Evolutionary conservation across 2,329 filamentous ascomycete genomes (phyloP).

Genomic region (Aspergillus carbonarius): DNA sequence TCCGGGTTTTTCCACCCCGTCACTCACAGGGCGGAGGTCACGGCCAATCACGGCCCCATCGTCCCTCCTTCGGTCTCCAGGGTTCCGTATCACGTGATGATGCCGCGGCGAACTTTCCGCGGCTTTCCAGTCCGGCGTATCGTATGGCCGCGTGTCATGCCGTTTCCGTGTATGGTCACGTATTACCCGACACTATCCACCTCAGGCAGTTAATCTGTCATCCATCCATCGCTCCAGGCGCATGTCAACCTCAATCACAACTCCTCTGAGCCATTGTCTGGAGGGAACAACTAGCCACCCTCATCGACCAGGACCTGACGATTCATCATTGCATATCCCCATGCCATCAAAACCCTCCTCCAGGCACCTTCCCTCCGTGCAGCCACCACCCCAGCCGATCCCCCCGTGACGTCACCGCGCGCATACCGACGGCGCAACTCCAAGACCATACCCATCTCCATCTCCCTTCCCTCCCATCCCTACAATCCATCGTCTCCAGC

Average conservation of each 20-base stretch:
- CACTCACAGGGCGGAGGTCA: constrained; percentile 11
- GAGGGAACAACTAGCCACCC: neutral
- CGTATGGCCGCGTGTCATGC: neutral
- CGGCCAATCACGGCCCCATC: constrained; percentile 11
- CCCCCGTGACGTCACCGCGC: constrained; percentile 17
- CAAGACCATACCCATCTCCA: constrained; percentile 3
- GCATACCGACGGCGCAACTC: neutral
- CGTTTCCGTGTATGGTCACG: neutral
- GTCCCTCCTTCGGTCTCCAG: constrained; percentile 12
- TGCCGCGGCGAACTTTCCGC: neutral
- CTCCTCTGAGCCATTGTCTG: neutral
- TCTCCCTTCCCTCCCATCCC: constrained; percentile 1
- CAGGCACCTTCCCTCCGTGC: neutral
- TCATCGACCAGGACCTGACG: neutral
- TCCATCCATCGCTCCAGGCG: no score
- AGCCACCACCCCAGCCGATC: neutral
- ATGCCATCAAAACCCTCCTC: no score
- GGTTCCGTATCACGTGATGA: neutral
- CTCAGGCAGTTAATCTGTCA: neutral
- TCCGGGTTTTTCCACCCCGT: constrained; percentile 18
- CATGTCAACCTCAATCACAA: neutral
- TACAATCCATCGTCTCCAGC: neutral
- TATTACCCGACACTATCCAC: neutral
- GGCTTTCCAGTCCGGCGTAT: neutral
- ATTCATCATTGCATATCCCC: no score